A percentile compares a stretch with the other conserved stretches of the same genome.
phyloP scores from a whole-genome alignment of 2,329 filamentous ascomycete genomes.

The Exutisphaerella laricina region DNA sequence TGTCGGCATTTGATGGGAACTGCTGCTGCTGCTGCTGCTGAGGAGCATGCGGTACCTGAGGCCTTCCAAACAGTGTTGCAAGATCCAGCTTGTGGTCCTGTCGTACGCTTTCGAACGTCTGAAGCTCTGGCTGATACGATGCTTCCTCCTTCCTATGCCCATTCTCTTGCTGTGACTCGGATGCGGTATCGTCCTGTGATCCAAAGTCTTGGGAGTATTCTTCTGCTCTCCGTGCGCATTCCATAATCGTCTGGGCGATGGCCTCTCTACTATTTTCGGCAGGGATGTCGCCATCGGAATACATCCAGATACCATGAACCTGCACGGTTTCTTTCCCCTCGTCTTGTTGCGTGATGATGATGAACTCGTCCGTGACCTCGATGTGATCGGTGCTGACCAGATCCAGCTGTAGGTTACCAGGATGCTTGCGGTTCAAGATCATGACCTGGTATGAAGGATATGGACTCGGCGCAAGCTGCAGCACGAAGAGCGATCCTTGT shows the following conservation, averaged over 20 bases:
- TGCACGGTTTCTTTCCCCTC: conserved; percentile 27
- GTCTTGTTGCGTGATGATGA: conserved; percentile 51
- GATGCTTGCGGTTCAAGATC: conserved; percentile 44
- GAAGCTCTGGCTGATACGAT: conserved; percentile 35
- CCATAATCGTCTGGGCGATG: conserved; percentile 50
- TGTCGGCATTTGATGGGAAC: conserved; percentile 18
- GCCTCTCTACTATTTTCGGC: conserved; percentile 37
- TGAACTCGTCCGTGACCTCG: conserved; percentile 51
- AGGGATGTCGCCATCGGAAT: conserved; percentile 53
- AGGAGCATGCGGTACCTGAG: conserved; percentile 5
- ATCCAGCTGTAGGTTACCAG: conserved; percentile 45
- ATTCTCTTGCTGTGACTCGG: conserved; percentile 31
- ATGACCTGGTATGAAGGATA: conserved; percentile 41
- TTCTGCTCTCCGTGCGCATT: conserved; percentile 49
- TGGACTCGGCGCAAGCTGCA: conserved; percentile 49
- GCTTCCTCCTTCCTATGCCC: not conserved
- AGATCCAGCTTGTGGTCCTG: conserved; percentile 19
- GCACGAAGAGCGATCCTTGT: conserved; percentile 87
- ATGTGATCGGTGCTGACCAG: conserved; percentile 40
- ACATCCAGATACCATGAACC: conserved; percentile 61
- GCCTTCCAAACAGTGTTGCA: conserved; percentile 23
- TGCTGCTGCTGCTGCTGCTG: conserved; percentile 6
- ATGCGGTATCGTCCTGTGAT: conserved; percentile 3
- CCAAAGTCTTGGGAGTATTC: conserved; percentile 21
- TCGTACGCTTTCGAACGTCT: conserved; percentile 30